These are phyloP conservation scores for Detonula confervacea DNA, from an alignment of 352 stramenopile species.

Conservation along the genomic window DNA sequence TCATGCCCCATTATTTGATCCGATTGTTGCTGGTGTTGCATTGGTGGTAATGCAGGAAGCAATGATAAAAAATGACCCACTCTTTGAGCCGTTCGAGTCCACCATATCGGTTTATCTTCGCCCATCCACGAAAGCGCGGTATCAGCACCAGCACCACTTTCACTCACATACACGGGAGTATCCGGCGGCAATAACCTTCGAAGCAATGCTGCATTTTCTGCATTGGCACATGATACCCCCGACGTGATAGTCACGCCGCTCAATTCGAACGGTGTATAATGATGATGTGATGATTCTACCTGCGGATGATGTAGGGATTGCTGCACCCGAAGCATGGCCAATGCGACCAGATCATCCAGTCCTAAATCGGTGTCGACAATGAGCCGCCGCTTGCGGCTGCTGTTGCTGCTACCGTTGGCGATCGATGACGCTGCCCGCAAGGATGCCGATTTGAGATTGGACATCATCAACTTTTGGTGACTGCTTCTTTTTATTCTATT, in stretches of 20 bases:
- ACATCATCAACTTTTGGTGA: too few relatives aligned
- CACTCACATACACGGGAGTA: constrained; percentile 37
- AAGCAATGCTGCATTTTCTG: constrained; percentile 35
- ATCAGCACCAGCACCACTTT: background rate
- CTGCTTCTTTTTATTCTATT: too few relatives aligned
- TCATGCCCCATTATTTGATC: background rate
- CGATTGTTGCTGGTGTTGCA: background rate
- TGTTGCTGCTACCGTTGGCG: too few relatives aligned
- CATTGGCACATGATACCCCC: constrained; percentile 30
- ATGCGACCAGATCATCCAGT: constrained; percentile 46
- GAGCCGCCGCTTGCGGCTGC: constrained; percentile 22
- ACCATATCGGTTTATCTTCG: constrained; percentile 35
- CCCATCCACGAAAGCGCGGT: background rate
- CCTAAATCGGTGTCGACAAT: constrained; percentile 55
- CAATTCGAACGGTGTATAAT: constrained; percentile 25
- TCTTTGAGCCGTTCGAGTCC: constrained; percentile 28
- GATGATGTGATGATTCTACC: background rate
- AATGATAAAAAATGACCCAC: constrained; percentile 36
- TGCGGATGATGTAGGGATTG: constrained; percentile 10
- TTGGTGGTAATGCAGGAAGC: constrained; percentile 18
- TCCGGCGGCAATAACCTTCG: constrained; percentile 32
- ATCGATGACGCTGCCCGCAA: too few relatives aligned
- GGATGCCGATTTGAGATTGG: too few relatives aligned
- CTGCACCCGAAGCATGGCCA: constrained; percentile 45
- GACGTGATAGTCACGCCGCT: constrained; percentile 38